Conservation (phyloP, 768 basidiomycete species). For the Gloeostereum incarnatum region DNA sequence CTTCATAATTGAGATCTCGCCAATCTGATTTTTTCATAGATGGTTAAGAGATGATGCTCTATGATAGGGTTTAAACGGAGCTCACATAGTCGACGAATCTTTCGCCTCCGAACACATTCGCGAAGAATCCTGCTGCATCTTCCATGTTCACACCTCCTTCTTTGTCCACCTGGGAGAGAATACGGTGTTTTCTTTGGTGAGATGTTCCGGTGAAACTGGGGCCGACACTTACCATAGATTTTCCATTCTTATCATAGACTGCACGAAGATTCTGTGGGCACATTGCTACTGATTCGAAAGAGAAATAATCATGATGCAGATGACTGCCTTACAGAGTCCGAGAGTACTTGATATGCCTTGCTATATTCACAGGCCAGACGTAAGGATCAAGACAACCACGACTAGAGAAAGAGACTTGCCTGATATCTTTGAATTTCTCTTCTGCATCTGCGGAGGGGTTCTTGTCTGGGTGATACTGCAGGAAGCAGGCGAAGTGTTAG, state of each 20-base stretch:
- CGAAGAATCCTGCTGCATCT: slow-evolving; percentile 92
- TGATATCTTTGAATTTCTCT: slow-evolving; percentile 95
- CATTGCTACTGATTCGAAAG: slow-evolving; percentile 3
- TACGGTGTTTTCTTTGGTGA: neutral
- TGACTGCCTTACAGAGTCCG: slow-evolving; percentile 66
- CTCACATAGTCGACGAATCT: slow-evolving; percentile 83
- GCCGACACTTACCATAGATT: slow-evolving; percentile 50
- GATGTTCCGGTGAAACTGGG: no score
- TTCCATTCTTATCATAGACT: slow-evolving; percentile 95
- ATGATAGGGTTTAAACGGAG: slow-evolving; percentile 8
- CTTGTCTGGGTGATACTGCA: slow-evolving; percentile 91
- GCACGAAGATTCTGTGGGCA: slow-evolving; percentile 61
- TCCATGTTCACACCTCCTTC: slow-evolving; percentile 76
- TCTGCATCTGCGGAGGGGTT: slow-evolving; percentile 89
- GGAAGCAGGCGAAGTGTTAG: no score
- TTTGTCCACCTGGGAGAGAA: slow-evolving; percentile 47
- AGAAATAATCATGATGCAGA: slow-evolving; percentile 3
- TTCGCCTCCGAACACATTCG: slow-evolving; percentile 93
- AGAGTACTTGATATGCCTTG: slow-evolving; percentile 92
- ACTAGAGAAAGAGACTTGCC: slow-evolving; percentile 31
- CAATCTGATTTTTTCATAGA: slow-evolving; percentile 52
- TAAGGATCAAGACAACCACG: neutral
- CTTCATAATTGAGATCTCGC: slow-evolving; percentile 94
- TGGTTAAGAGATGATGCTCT: neutral
- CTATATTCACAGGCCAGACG: slow-evolving; percentile 23